Evolutionary conservation across 1,284 basidiomycete genomes (phyloP).

Genomic region (Grifola frondosa): DNA sequence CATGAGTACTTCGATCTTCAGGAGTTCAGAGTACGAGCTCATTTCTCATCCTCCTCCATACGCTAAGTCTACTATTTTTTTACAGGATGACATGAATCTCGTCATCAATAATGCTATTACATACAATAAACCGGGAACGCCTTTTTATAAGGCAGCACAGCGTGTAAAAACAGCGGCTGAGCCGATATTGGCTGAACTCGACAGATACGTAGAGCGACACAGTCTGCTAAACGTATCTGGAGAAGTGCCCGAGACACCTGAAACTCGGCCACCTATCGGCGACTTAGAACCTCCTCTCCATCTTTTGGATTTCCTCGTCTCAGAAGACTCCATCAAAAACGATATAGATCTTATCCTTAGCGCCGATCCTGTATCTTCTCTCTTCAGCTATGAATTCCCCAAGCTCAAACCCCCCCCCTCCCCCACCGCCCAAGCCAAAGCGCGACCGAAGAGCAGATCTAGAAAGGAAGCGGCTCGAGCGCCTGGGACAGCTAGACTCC

Average conservation of each 20-base stretch:
- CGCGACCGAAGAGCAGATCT: conserved; percentile 41
- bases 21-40: conserved; percentile 66
- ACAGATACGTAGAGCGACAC: too few relatives aligned
- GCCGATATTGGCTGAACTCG: conserved; percentile 62
- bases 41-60: not conserved
- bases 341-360: conserved; percentile 53
- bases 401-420: conserved; percentile 57
- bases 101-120: conserved; percentile 84
- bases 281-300: conserved; percentile 71
- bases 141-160: conserved; percentile 73
- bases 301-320: conserved; percentile 54
- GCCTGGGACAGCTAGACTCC: conserved; percentile 27
- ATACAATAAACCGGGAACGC: conserved; percentile 81
- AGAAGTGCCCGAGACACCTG: too few relatives aligned
- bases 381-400: conserved; percentile 69
- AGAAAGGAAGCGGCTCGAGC: conserved; percentile 22
- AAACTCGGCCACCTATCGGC: conserved; percentile 39
- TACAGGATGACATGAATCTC: conserved; percentile 77
- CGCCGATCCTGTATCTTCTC: conserved; percentile 59
- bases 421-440: conserved; percentile 43
- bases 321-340: conserved; percentile 48
- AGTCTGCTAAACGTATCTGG: too few relatives aligned
- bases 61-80: not conserved
- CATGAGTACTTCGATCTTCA: conserved; percentile 78
- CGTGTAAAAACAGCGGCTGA: conserved; percentile 63